Conservation (phyloP, 2,329 filamentous ascomycete species). For the Fusarium torulosum region DNA sequence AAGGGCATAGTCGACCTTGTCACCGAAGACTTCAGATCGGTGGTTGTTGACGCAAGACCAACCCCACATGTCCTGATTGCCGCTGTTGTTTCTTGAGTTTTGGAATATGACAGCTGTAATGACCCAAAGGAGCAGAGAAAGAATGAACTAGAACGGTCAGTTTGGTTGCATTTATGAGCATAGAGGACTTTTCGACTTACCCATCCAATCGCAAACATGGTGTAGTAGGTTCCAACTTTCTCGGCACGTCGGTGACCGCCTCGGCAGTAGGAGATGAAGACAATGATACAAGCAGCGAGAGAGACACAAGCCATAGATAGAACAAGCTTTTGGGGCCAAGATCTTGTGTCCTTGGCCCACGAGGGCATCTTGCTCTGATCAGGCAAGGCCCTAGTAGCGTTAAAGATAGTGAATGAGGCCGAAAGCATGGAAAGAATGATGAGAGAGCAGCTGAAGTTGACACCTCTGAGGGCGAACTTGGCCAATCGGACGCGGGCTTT, state of each 20-base stretch:
- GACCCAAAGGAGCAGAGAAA: slow-evolving; percentile 93
- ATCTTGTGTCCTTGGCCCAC: slow-evolving; percentile 83
- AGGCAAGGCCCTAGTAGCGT: slow-evolving; percentile 81
- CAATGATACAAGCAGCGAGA: slow-evolving; percentile 79
- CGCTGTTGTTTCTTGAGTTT: slow-evolving; percentile 74
- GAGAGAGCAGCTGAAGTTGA: slow-evolving; percentile 96
- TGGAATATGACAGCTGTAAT: slow-evolving; percentile 88
- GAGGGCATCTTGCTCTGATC: slow-evolving; percentile 83
- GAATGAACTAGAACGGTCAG: slow-evolving; percentile 72
- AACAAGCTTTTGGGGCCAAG: slow-evolving; percentile 91
- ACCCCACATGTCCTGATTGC: slow-evolving; percentile 94
- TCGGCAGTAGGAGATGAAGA: slow-evolving; percentile 88
- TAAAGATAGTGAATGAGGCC: slow-evolving; percentile 92
- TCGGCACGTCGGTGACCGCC: slow-evolving; percentile 90
- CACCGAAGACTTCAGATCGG: slow-evolving; percentile 79
- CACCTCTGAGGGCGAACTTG: slow-evolving; percentile 92
- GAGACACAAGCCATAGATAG: slow-evolving; percentile 85
- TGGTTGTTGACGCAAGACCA: slow-evolving; percentile 97
- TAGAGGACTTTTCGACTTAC: slow-evolving; percentile 43
- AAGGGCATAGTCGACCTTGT: slow-evolving; percentile 88
- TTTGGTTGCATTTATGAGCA: background rate
- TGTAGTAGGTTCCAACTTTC: slow-evolving; percentile 96
- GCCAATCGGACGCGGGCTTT: slow-evolving; percentile 92
- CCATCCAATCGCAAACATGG: slow-evolving; percentile 90
- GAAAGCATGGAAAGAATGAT: slow-evolving; percentile 93